Evolutionary conservation across 345 rosid genomes (phyloP).

Genomic region (Litchi chinensis): DNA sequence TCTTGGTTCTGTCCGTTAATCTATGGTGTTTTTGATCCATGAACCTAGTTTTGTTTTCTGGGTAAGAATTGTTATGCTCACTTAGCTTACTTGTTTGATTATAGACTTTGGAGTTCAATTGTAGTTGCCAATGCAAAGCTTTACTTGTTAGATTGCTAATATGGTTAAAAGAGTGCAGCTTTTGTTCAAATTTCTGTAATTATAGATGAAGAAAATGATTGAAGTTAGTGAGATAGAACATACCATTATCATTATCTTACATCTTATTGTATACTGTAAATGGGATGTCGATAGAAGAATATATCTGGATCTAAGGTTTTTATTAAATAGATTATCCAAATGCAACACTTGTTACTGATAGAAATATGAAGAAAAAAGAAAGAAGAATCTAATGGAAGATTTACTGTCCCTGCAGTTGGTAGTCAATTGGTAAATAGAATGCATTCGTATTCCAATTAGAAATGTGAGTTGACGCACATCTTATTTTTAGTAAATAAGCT

Average conservation of each 20-base stretch:
- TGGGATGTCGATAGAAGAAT: neutral
- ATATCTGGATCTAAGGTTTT: neutral
- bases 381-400: no score
- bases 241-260: neutral
- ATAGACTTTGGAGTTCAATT: neutral
- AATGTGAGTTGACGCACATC: neutral
- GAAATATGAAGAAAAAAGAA: neutral
- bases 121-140: neutral
- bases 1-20: neutral
- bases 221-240: neutral
- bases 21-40: neutral
- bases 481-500: neutral
- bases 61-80: neutral
- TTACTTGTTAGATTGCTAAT: neutral
- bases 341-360: neutral
- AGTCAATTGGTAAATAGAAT: neutral
- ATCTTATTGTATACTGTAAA: neutral
- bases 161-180: neutral
- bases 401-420: neutral
- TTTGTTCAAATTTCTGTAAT: neutral
- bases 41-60: neutral
- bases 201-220: neutral
- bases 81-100: neutral
- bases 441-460: neutral
- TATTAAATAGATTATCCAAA: neutral